phyloP scores from a whole-genome alignment of 352 stramenopile genomes.

The Globisporangium sylvaticum region DNA sequence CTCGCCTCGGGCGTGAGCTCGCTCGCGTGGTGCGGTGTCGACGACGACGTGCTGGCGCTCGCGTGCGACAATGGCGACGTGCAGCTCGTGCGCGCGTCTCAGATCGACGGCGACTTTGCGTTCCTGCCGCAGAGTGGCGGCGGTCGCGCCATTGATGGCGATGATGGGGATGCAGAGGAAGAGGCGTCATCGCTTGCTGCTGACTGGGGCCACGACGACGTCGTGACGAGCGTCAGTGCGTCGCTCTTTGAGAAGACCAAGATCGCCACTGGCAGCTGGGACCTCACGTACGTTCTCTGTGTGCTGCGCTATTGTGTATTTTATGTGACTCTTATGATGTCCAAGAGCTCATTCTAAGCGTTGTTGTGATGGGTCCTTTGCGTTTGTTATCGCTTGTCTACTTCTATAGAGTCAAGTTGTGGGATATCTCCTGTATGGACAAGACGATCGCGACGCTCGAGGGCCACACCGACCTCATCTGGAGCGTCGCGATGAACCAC shows the following conservation, averaged over 20 bases:
- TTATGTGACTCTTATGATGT: neutral
- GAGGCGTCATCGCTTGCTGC: neutral
- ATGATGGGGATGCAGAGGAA: neutral
- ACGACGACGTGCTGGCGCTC: slow-evolving; percentile 45
- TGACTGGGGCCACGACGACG: slow-evolving; percentile 61
- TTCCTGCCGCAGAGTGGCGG: slow-evolving; percentile 31
- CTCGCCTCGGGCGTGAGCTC: slow-evolving; percentile 42
- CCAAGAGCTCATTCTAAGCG: neutral
- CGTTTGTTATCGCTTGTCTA: neutral
- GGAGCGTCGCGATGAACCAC: slow-evolving; percentile 54
- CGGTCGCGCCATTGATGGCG: neutral
- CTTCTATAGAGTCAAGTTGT: slow-evolving; percentile 60
- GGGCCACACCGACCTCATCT: slow-evolving; percentile 72
- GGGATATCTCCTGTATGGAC: slow-evolving; percentile 52
- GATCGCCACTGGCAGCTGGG: slow-evolving; percentile 61
- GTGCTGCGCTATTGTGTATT: neutral
- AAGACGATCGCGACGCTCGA: slow-evolving; percentile 51
- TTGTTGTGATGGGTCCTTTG: neutral
- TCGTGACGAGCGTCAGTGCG: slow-evolving; percentile 49
- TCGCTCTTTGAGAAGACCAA: slow-evolving; percentile 42
- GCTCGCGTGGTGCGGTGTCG: slow-evolving; percentile 49
- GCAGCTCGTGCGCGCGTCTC: slow-evolving; percentile 34
- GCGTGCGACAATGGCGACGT: slow-evolving; percentile 80
- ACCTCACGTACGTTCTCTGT: slow-evolving; percentile 45
- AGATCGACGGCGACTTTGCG: slow-evolving; percentile 27